Percentiles rank a stretch among this genome's conserved stretches.
Evolutionary conservation across 768 basidiomycete genomes (phyloP).

Genomic region (Termitomyces sp.): DNA sequence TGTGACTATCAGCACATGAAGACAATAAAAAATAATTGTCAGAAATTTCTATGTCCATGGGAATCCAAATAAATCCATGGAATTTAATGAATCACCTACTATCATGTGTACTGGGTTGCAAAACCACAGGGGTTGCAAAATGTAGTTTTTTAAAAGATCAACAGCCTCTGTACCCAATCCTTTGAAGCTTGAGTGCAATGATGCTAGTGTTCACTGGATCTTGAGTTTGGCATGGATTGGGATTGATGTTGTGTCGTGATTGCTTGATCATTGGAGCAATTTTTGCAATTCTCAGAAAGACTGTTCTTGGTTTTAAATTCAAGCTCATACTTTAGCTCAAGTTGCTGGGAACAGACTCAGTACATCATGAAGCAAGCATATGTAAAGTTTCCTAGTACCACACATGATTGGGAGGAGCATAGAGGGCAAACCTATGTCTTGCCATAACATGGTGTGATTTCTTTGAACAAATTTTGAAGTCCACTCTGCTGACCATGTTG

Average conservation of each 20-base stretch:
- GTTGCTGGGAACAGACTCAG: background rate
- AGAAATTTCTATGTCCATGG: too few species aligned
- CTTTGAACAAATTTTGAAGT: background rate
- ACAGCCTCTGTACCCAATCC: background rate
- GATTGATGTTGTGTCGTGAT: background rate
- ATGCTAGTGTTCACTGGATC: background rate
- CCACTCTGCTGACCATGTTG: background rate
- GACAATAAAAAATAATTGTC: too few species aligned
- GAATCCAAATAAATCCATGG: too few species aligned
- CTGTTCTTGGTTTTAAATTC: background rate
- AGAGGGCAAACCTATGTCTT: background rate
- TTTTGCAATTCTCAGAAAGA: background rate
- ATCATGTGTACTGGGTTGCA: background rate
- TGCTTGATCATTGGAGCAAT: background rate
- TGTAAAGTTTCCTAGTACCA: background rate
- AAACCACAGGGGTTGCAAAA: background rate
- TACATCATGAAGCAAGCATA: background rate
- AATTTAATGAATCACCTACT: too few species aligned
- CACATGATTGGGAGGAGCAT: background rate
- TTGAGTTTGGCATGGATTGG: background rate
- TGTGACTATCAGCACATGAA: too few species aligned
- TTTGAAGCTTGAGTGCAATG: background rate
- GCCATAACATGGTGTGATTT: background rate
- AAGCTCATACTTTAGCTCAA: background rate
- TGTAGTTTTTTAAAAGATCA: background rate